Percentiles rank a stretch among this genome's conserved stretches.
These are phyloP conservation scores for Calonectria hawksworthii DNA, from an alignment of 2,329 filamentous ascomycete genomes.

Conservation along the genomic window DNA sequence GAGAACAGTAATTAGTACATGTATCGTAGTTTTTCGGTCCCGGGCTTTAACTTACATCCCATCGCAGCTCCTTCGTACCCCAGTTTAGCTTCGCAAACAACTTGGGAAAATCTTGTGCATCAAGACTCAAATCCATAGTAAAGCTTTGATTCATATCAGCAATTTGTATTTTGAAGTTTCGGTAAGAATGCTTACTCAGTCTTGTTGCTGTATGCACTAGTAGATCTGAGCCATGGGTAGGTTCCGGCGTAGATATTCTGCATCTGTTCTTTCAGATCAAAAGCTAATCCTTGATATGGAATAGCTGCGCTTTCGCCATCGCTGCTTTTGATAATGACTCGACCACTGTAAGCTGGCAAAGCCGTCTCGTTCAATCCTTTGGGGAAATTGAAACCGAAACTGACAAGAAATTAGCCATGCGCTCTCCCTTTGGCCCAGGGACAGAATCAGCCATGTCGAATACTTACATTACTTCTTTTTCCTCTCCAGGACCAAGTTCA, in stretches of 20 bases:
- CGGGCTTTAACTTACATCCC: not conserved
- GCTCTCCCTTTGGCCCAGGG: no score
- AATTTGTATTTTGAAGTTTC: accelerated
- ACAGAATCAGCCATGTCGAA: no score
- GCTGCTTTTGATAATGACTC: not conserved
- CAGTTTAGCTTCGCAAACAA: not conserved
- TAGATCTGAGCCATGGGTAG: not conserved
- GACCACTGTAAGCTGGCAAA: not conserved
- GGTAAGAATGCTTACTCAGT: not conserved
- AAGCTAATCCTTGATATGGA: not conserved
- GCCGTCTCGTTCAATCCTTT: not conserved
- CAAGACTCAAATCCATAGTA: not conserved
- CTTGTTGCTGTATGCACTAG: not conserved
- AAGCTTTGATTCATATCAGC: not conserved
- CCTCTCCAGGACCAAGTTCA: not conserved
- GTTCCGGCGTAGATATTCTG: not conserved
- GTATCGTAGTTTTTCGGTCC: not conserved
- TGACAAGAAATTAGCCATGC: not conserved
- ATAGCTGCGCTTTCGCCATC: not conserved
- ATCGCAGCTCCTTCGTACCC: not conserved
- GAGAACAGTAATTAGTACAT: not conserved
- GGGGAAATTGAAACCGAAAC: not conserved
- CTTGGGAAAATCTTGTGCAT: not conserved
- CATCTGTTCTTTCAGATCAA: not conserved
- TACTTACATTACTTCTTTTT: not conserved